Percentiles rank a stretch among this genome's conserved stretches.
phyloP scores from a whole-genome alignment of 1,139 yeast genomes.

The Scheffersomyces illinoinensis region DNA sequence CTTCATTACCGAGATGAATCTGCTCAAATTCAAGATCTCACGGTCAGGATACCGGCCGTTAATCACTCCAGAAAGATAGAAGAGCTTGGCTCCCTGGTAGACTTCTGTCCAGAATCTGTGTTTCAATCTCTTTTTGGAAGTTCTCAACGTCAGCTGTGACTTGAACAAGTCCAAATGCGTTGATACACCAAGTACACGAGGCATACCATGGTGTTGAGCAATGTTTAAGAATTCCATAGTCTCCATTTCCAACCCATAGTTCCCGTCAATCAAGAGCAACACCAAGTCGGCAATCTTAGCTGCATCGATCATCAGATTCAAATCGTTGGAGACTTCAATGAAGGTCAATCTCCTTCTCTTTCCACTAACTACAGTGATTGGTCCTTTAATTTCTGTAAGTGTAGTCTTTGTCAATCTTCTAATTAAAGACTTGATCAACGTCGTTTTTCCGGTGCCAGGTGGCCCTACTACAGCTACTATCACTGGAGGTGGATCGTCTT shows the following conservation, averaged over 20 bases:
- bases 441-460: conserved; percentile 97
- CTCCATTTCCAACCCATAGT: conserved; percentile 98
- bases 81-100: conserved; percentile 95
- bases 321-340: conserved; percentile 88
- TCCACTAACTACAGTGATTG: conserved; percentile 96
- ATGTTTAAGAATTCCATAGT: conserved; percentile 97
- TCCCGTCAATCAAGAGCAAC: conserved; percentile 87
- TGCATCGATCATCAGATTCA: conserved; percentile 94
- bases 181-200: conserved; percentile 91
- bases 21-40: conserved; percentile 85
- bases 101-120: conserved; percentile 99
- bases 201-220: conserved; percentile 99
- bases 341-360: conserved; percentile 91
- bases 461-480: conserved; percentile 98
- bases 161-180: conserved; percentile 95
- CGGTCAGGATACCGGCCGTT: conserved; percentile 98
- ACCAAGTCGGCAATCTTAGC: conserved; percentile 96
- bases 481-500: conserved; percentile 96
- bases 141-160: conserved; percentile 84
- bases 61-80: conserved; percentile 91
- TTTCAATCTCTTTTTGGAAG: conserved; percentile 88
- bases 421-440: conserved; percentile 86
- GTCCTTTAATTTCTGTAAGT: conserved; percentile 85
- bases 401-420: conserved; percentile 89
- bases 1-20: conserved; percentile 96